These are phyloP conservation scores for Cryphonectria carpinicola DNA, from an alignment of 2,329 filamentous ascomycete species.

Conservation along the genomic window DNA sequence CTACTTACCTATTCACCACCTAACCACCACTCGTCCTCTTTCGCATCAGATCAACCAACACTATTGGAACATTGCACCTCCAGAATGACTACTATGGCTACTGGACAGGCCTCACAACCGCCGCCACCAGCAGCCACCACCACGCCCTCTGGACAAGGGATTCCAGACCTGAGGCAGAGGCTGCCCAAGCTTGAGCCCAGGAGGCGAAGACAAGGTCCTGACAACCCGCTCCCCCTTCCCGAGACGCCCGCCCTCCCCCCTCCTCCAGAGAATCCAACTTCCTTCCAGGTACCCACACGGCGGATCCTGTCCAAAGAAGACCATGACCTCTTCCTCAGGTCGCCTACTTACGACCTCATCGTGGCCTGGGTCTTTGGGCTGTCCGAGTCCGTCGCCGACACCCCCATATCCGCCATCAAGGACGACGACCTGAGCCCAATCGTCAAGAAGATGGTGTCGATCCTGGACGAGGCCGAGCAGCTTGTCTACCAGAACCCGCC, in stretches of 20 bases:
- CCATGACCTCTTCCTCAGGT: constrained; percentile 79
- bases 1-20: background rate
- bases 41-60: background rate
- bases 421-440: constrained; percentile 60
- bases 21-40: background rate
- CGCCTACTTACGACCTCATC: constrained; percentile 75
- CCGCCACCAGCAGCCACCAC: background rate
- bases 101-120: constrained; percentile 1
- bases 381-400: constrained; percentile 77
- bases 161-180: constrained; percentile 57
- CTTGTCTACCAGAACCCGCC: constrained; percentile 74
- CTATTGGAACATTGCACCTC: background rate
- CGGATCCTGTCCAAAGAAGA: constrained; percentile 82
- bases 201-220: constrained; percentile 53
- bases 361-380: constrained; percentile 85
- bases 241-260: constrained; percentile 74
- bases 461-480: constrained; percentile 71
- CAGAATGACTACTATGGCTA: constrained; percentile 1
- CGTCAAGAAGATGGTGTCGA: constrained; percentile 66
- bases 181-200: constrained; percentile 72
- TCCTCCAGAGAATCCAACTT: constrained; percentile 62
- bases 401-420: constrained; percentile 65
- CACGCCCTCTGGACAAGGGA: constrained; percentile 30
- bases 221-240: constrained; percentile 68
- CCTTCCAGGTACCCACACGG: constrained; percentile 70